These are phyloP conservation scores for Jamesozyma spencerorum DNA, from an alignment of 805 yeast genomes.

Conservation along the genomic window DNA sequence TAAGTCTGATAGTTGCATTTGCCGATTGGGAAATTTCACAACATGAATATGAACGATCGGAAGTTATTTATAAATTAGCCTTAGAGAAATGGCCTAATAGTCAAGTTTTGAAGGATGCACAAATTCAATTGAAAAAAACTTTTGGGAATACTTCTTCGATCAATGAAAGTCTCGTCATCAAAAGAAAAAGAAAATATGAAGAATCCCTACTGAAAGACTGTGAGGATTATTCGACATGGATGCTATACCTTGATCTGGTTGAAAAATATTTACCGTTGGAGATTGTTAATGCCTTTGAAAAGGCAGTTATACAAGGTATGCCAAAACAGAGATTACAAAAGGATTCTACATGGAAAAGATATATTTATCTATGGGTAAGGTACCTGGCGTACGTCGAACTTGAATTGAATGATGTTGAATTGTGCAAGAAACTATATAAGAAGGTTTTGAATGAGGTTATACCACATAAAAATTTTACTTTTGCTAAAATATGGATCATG, in stretches of 20 bases:
- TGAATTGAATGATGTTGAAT: constrained; percentile 32
- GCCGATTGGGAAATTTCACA: constrained; percentile 60
- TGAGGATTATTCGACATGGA: constrained; percentile 71
- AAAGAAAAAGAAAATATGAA: constrained; percentile 51
- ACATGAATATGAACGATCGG: constrained; percentile 53
- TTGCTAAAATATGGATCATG: constrained; percentile 64
- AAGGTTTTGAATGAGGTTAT: constrained; percentile 36
- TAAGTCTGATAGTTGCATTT: constrained; percentile 37
- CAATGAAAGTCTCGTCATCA: constrained; percentile 42
- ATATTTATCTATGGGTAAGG: constrained; percentile 60
- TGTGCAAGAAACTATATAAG: constrained; percentile 44
- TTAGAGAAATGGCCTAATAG: constrained; percentile 36
- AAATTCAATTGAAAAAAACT: constrained; percentile 54
- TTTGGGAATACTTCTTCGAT: constrained; percentile 48
- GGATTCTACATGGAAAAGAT: constrained; percentile 55
- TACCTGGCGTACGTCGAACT: constrained; percentile 57
- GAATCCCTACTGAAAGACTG: constrained; percentile 38
- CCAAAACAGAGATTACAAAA: constrained; percentile 26
- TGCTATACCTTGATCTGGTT: constrained; percentile 53
- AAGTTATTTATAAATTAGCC: constrained; percentile 47
- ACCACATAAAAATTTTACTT: constrained; percentile 55
- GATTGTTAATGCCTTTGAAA: constrained; percentile 9
- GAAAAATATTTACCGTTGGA: constrained; percentile 30
- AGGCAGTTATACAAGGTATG: constrained; percentile 13
- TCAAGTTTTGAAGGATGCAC: constrained; percentile 33